Evolutionary conservation across 2,329 filamentous ascomycete species (phyloP).

Genomic region (Fusarium sp.): DNA sequence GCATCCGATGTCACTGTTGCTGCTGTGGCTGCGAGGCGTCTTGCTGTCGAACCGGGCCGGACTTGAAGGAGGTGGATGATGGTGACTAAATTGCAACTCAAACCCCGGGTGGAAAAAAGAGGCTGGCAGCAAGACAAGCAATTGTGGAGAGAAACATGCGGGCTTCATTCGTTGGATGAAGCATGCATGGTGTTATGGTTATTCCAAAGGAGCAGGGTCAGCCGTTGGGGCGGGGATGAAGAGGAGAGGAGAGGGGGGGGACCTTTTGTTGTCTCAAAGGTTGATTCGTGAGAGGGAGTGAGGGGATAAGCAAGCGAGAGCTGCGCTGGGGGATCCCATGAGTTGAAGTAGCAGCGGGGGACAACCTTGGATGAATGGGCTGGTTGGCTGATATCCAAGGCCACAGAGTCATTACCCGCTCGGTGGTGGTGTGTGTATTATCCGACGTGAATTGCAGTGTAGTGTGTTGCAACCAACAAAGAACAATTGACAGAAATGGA

Average conservation of each 20-base stretch:
- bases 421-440: neutral
- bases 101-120: slow-evolving; percentile 5
- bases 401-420: neutral
- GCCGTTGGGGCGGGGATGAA: neutral
- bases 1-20: neutral
- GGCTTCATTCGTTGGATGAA: slow-evolving; percentile 19
- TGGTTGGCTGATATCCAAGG: neutral
- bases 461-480: neutral
- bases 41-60: neutral
- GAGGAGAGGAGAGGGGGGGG: neutral
- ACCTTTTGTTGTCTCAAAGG: neutral
- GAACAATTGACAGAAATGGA: slow-evolving; percentile 2
- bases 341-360: slow-evolving; percentile 4
- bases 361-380: neutral
- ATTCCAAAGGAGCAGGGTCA: slow-evolving; percentile 9
- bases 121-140: neutral
- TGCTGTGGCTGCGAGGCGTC: neutral
- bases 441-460: neutral
- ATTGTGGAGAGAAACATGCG: slow-evolving; percentile 17
- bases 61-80: neutral
- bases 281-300: neutral
- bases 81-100: slow-evolving; percentile 7
- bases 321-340: neutral
- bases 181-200: slow-evolving; percentile 43
- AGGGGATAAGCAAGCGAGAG: neutral